Conservation (phyloP, 345 rosid species). For the Gossypium anomalum region DNA sequence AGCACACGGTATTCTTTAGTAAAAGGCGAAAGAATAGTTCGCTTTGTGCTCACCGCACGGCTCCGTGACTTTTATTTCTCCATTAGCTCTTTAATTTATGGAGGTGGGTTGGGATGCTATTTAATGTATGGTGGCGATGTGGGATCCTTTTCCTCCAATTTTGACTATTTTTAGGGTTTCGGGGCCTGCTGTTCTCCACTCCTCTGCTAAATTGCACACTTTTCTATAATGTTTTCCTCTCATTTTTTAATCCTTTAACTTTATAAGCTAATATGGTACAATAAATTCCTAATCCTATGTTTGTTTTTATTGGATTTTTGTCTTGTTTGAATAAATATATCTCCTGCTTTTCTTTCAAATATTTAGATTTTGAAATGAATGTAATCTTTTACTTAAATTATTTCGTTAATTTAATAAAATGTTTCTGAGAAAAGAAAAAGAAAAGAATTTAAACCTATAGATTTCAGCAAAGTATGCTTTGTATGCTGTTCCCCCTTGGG, state of each 20-base stretch:
- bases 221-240: not conserved
- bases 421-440: too few species aligned
- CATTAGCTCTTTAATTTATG: not conserved
- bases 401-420: too few species aligned
- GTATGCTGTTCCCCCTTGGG: accelerated
- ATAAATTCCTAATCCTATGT: too few species aligned
- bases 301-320: too few species aligned
- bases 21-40: slow-evolving; percentile 49
- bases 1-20: slow-evolving; percentile 46
- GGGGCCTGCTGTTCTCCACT: not conserved
- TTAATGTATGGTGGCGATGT: not conserved
- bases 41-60: slow-evolving; percentile 23
- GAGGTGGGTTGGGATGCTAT: not conserved
- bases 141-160: not conserved
- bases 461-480: too few species aligned
- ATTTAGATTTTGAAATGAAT: too few species aligned
- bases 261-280: not conserved
- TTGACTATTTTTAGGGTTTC: not conserved
- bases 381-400: too few species aligned
- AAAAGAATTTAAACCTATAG: too few species aligned
- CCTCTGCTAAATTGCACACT: not conserved
- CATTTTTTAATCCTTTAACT: not conserved
- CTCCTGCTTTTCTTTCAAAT: too few species aligned
- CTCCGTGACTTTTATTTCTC: not conserved
- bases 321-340: too few species aligned